phyloP scores from a whole-genome alignment of 768 basidiomycete genomes.

The Nevesoporus exiguus region DNA sequence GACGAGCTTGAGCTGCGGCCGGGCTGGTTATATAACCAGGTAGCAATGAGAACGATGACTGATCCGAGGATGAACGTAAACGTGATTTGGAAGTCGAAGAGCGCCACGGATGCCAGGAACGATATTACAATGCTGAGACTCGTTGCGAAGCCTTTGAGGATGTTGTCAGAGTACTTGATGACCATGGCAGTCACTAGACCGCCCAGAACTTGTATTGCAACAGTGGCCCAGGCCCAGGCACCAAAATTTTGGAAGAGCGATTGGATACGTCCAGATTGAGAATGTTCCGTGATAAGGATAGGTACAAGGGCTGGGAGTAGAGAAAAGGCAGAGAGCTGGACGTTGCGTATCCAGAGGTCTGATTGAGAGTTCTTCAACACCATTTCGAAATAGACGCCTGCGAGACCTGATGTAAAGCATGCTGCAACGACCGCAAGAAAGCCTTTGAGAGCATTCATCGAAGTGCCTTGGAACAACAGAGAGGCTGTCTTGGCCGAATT shows the following conservation, averaged over 20 bases:
- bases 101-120: slow-evolving; percentile 85
- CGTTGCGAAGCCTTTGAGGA: slow-evolving; percentile 93
- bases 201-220: slow-evolving; percentile 84
- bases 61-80: slow-evolving; percentile 84
- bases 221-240: slow-evolving; percentile 88
- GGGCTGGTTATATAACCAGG: slow-evolving; percentile 88
- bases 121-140: slow-evolving; percentile 92
- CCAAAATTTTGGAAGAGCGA: slow-evolving; percentile 83
- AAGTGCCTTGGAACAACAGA: slow-evolving; percentile 38
- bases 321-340: slow-evolving; percentile 93
- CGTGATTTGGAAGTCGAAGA: slow-evolving; percentile 89
- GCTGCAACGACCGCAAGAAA: slow-evolving; percentile 88
- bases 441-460: slow-evolving; percentile 81
- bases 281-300: slow-evolving; percentile 53
- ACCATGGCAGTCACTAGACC: slow-evolving; percentile 90
- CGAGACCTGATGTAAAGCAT: slow-evolving; percentile 93
- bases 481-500: slow-evolving; percentile 27
- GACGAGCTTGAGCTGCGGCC: slow-evolving; percentile 33
- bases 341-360: slow-evolving; percentile 95
- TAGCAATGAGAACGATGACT: slow-evolving; percentile 78
- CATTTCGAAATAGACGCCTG: slow-evolving; percentile 98
- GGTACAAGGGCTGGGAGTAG: slow-evolving; percentile 84
- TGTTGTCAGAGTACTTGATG: slow-evolving; percentile 92
- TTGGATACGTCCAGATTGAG: slow-evolving; percentile 39
- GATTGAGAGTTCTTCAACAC: slow-evolving; percentile 86